phyloP scores from a whole-genome alignment of 257 asterid genomes.

The Solanum virginianum region DNA sequence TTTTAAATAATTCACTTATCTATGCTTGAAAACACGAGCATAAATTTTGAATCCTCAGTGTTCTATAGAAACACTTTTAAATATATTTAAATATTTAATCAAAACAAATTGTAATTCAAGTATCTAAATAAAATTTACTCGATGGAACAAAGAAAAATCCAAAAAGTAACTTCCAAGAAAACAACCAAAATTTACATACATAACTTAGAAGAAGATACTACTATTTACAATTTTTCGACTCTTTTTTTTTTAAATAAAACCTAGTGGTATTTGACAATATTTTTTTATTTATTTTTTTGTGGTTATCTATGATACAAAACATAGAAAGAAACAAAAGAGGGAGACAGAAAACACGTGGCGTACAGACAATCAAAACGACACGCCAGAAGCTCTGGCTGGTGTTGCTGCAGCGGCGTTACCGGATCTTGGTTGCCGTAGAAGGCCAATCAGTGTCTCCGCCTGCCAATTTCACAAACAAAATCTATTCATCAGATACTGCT shows the following conservation, averaged over 20 bases:
- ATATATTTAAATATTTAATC: too few relatives aligned
- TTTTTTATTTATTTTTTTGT: neutral
- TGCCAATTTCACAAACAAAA: conserved; percentile 18
- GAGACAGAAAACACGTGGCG: neutral
- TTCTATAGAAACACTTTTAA: too few relatives aligned
- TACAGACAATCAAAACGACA: conserved; percentile 17
- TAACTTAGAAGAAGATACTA: neutral
- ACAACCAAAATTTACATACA: neutral
- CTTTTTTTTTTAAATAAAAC: too few relatives aligned
- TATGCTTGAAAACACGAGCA: too few relatives aligned
- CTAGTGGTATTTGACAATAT: too few relatives aligned
- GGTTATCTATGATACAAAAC: neutral
- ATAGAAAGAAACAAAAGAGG: neutral
- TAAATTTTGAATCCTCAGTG: too few relatives aligned
- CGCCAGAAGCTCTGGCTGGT: conserved; percentile 20
- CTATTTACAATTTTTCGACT: too few relatives aligned
- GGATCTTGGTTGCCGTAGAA: conserved; percentile 88
- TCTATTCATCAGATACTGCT: neutral
- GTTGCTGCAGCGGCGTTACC: conserved; percentile 31
- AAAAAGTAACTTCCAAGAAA: neutral
- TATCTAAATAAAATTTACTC: too few relatives aligned
- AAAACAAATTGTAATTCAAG: too few relatives aligned
- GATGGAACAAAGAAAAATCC: too few relatives aligned
- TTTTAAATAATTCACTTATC: neutral
- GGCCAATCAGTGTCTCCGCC: conserved; percentile 77